Evolutionary conservation across 2,329 filamentous ascomycete species (phyloP), one percentile per base, ranked within the genome.

Genomic region (Moelleriella libera): DNA sequence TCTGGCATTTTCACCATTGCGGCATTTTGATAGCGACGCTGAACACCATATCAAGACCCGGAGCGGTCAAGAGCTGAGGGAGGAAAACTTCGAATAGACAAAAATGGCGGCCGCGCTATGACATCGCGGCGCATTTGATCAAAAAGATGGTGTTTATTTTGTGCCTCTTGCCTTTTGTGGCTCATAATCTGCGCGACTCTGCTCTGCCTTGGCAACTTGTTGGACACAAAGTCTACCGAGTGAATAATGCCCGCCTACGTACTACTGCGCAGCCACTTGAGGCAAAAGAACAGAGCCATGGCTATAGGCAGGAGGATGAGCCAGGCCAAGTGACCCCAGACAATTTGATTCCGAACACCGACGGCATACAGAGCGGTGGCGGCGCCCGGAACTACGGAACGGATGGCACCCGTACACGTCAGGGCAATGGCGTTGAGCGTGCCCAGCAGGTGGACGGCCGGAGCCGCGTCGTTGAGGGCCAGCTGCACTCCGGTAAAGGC

Each of bases 391-490:
- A 74, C 72, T 41, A 89, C 68, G 0, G 85, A 74, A 11, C 85
- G 70, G 31, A 86, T 66, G 0, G 67, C 80, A 52, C 78, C 80
- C 0, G 69, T 63, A 1, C 78, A 56, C 0, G 83, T 82, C 49
- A 90, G 32, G 0, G 64, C 63, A 3, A 67, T 47, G 11, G 82
- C 81, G 54, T 90, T 90, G 30, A 92, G 65, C 0, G 78, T 87
- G 0, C 82, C 85, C 8, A 90, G 67, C 0, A 78, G 74, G 41
- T 70, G 68, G 1, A 77, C 72, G 8, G 71, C 77, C 0, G 86
- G 86, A 0, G 80, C 73, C 2, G 84, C 76, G 49, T 89, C 83
- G 60, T 90, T 90, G 32, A 90, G 58, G 0, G 79, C 78, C 7
- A 90, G 76, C 66, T 89, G 84, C 1, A 82, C 72, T 2, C 71